These are phyloP conservation scores for Scenedesmus sp. DNA, from an alignment of 163 green algal genomes.

Conservation along the genomic window DNA sequence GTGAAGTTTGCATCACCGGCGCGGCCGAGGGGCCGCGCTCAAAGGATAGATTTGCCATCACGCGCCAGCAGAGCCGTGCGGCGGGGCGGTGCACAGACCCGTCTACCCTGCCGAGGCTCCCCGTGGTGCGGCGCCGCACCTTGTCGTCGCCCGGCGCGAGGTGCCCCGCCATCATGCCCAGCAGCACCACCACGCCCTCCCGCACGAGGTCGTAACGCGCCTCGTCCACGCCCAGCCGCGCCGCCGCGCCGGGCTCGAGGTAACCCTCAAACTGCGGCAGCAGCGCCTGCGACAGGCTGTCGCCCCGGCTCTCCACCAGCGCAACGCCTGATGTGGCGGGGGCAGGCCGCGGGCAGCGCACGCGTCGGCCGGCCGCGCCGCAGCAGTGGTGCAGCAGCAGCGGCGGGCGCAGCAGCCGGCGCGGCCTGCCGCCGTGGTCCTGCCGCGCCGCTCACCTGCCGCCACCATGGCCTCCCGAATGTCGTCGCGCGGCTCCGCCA, in stretches of 20 bases:
- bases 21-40: no score
- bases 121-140: slow-evolving; percentile 42
- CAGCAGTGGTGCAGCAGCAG: not conserved
- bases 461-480: slow-evolving; percentile 76
- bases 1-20: no score
- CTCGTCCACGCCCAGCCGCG: not conserved
- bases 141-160: slow-evolving; percentile 82
- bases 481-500: slow-evolving; percentile 40
- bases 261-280: slow-evolving; percentile 91
- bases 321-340: slow-evolving; percentile 48
- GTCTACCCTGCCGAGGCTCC: no score
- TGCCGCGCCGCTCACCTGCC: slow-evolving; percentile 55
- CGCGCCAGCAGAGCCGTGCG: no score
- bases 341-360: not conserved
- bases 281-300: slow-evolving; percentile 59
- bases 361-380: not conserved
- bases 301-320: slow-evolving; percentile 80
- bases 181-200: slow-evolving; percentile 91
- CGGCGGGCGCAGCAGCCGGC: no score
- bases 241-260: slow-evolving; percentile 69
- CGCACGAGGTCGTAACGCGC: slow-evolving; percentile 80
- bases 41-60: not conserved
- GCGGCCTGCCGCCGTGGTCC: no score
- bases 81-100: no score
- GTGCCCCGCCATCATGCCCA: slow-evolving; percentile 93